These are phyloP conservation scores for Terfezia boudieri DNA, from an alignment of 495 filamentous ascomycete genomes.

Conservation along the genomic window DNA sequence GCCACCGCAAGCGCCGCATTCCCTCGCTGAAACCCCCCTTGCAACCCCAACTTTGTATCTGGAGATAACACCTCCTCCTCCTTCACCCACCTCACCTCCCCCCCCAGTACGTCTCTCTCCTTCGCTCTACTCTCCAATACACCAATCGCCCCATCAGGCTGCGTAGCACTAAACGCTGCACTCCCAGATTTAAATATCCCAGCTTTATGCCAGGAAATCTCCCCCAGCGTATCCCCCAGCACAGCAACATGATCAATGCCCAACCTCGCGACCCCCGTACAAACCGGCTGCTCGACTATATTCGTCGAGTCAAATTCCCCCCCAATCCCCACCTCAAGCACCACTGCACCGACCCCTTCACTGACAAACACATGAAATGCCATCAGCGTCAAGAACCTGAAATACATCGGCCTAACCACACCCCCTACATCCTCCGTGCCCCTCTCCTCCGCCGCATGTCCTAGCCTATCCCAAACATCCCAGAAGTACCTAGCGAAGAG, in stretches of 20 bases:
- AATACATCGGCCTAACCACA: constrained; percentile 56
- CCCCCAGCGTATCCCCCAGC: constrained; percentile 61
- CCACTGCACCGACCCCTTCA: constrained; percentile 56
- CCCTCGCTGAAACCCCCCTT: constrained; percentile 60
- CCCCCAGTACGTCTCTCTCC: constrained; percentile 37
- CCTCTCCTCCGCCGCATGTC: constrained; percentile 21
- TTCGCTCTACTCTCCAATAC: constrained; percentile 49
- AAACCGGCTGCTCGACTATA: constrained; percentile 51
- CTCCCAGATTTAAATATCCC: constrained; percentile 64
- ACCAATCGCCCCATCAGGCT: constrained; percentile 38
- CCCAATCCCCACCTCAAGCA: constrained; percentile 86
- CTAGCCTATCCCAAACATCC: constrained; percentile 39
- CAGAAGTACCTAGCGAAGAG: constrained; percentile 41
- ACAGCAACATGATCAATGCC: constrained; percentile 74
- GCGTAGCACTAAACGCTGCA: constrained; percentile 52
- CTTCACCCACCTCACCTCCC: constrained; percentile 29
- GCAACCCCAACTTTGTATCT: constrained; percentile 45
- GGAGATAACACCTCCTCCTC: constrained; percentile 37
- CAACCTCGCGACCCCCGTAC: constrained; percentile 55
- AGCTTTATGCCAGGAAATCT: constrained; percentile 95
- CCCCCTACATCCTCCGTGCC: constrained; percentile 22
- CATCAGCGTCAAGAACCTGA: constrained; percentile 75
- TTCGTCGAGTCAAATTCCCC: constrained; percentile 91
- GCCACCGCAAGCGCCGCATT: constrained; percentile 72
- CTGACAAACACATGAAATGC: constrained; percentile 67